Evolutionary conservation across 1,284 basidiomycete genomes (phyloP).

Genomic region (Coniferiporia weirii): DNA sequence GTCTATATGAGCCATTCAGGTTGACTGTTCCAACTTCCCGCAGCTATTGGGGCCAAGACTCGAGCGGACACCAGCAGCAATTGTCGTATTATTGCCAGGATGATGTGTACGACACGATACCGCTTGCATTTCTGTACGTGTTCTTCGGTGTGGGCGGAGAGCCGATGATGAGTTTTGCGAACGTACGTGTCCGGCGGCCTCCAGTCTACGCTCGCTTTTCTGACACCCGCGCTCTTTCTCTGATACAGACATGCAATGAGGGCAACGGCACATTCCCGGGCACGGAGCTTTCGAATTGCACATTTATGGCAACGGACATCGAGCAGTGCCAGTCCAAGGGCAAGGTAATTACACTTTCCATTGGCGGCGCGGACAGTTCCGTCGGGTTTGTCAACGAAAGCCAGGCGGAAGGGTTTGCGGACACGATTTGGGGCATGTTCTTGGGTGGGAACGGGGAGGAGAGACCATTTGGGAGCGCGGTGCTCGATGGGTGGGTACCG

Average conservation of each 20-base stretch:
- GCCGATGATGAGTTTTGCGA: conserved; percentile 27
- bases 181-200: no score
- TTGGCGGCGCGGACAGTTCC: conserved; percentile 27
- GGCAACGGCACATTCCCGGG: conserved; percentile 24
- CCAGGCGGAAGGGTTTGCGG: conserved; percentile 22
- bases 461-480: conserved; percentile 26
- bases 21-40: background rate
- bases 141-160: conserved; percentile 26
- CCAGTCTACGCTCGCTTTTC: no score
- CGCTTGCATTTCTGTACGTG: conserved; percentile 26
- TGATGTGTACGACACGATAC: conserved; percentile 25
- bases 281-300: conserved; percentile 26
- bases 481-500: conserved; percentile 26
- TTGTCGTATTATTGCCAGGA: conserved; percentile 22
- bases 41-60: conserved; percentile 20
- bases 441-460: conserved; percentile 26
- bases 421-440: conserved; percentile 27
- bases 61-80: conserved; percentile 14
- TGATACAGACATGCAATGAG: conserved; percentile 18
- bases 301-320: conserved; percentile 24
- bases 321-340: conserved; percentile 26
- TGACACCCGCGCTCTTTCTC: background rate
- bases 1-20: background rate
- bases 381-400: conserved; percentile 24
- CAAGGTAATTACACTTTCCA: conserved; percentile 26